Evolutionary conservation across 2,329 filamentous ascomycete genomes (phyloP).

Genomic region (Polytolypa hystricis): DNA sequence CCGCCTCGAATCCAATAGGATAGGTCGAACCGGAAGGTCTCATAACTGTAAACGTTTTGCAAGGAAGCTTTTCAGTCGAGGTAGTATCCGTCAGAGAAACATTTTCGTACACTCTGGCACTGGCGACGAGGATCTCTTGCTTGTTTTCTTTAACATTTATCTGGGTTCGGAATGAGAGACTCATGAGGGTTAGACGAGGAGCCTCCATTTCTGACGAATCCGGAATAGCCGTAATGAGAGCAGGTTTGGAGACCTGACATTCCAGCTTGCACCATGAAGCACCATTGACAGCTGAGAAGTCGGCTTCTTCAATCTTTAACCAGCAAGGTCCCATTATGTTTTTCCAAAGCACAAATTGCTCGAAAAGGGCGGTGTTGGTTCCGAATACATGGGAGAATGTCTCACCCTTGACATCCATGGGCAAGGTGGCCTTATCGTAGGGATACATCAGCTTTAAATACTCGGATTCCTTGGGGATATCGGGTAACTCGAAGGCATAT

Average conservation of each 20-base stretch:
- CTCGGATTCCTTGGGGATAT: conserved; percentile 75
- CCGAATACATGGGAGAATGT: conserved; percentile 94
- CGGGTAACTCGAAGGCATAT: conserved; percentile 87
- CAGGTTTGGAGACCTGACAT: conserved; percentile 67
- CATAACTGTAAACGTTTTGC: conserved; percentile 83
- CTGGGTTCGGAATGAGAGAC: conserved; percentile 72
- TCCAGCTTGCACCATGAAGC: conserved; percentile 97
- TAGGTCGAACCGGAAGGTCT: conserved; percentile 66
- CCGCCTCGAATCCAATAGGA: conserved; percentile 73
- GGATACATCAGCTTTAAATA: conserved; percentile 96
- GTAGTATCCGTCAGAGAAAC: conserved; percentile 79
- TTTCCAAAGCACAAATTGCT: conserved; percentile 97
- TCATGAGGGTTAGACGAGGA: conserved; percentile 92
- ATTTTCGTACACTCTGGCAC: conserved; percentile 85
- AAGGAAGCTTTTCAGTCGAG: conserved; percentile 76
- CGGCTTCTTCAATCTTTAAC: conserved; percentile 77
- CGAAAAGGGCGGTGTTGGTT: conserved; percentile 83
- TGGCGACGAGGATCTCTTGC: conserved; percentile 87
- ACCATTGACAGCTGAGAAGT: conserved; percentile 77
- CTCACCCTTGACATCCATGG: conserved; percentile 62
- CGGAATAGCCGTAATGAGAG: conserved; percentile 58
- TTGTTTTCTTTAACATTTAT: conserved; percentile 91
- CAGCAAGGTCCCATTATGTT: conserved; percentile 98
- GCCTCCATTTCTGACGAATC: conserved; percentile 73
- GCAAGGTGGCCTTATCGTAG: conserved; percentile 68